A percentile compares a stretch with the other conserved stretches of the same genome.
These are phyloP conservation scores for Phanerochaete carnosa DNA, from an alignment of 768 basidiomycete species.

Conservation along the genomic window DNA sequence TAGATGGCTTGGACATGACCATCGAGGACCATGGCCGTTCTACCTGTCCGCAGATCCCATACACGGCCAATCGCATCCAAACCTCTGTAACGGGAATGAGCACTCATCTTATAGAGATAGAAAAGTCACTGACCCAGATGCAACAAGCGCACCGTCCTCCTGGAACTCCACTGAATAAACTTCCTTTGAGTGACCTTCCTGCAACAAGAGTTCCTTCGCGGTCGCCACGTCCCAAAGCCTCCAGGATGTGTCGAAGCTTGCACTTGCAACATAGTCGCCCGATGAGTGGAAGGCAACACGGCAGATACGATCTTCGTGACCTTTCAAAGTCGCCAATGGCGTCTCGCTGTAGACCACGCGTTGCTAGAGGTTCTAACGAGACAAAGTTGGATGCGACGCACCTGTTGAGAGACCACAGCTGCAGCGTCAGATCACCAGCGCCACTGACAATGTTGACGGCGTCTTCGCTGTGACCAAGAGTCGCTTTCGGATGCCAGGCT, in stretches of 20 bases:
- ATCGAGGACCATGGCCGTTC: slow-evolving; percentile 97
- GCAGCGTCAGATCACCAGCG: slow-evolving; percentile 81
- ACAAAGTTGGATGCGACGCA: slow-evolving; percentile 27
- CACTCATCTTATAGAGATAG: background rate
- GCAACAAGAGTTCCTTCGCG: slow-evolving; percentile 76
- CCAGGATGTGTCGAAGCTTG: slow-evolving; percentile 98
- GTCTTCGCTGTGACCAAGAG: slow-evolving; percentile 59
- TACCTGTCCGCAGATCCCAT: slow-evolving; percentile 94
- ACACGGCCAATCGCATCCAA: slow-evolving; percentile 96
- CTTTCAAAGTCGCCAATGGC: slow-evolving; percentile 81
- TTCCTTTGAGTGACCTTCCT: slow-evolving; percentile 97
- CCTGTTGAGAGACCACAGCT: slow-evolving; percentile 89
- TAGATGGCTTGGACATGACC: slow-evolving; percentile 95
- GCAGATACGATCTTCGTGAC: slow-evolving; percentile 88
- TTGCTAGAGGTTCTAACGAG: background rate
- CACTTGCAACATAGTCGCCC: slow-evolving; percentile 89
- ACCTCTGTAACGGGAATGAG: slow-evolving; percentile 51
- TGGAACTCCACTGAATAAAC: slow-evolving; percentile 97
- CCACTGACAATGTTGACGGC: slow-evolving; percentile 86
- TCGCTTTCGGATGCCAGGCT: slow-evolving; percentile 96
- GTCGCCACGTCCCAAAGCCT: slow-evolving; percentile 91
- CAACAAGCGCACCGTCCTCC: slow-evolving; percentile 87
- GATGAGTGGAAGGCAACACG: slow-evolving; percentile 97
- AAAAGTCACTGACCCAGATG: slow-evolving; percentile 71
- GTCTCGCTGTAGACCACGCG: slow-evolving; percentile 56